Evolutionary conservation across 371 early-diverging fungal species (phyloP).

Genomic region (Rhizopus stolonifer): DNA sequence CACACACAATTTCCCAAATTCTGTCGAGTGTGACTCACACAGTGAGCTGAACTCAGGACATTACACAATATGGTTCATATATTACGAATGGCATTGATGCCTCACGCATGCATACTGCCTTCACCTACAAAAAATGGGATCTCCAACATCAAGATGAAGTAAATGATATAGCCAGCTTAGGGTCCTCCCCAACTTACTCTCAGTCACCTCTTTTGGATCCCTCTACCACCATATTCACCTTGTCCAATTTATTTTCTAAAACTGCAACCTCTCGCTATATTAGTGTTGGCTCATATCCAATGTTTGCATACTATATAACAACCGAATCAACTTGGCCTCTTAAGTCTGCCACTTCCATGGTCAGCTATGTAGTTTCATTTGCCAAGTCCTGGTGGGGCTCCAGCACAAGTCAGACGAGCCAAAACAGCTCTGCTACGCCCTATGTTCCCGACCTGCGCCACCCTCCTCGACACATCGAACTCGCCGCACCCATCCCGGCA

Average conservation of each 20-base stretch:
- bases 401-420: not conserved
- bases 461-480: conserved; percentile 50
- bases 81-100: conserved; percentile 43
- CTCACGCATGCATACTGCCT: conserved; percentile 48
- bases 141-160: conserved; percentile 53
- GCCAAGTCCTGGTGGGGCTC: conserved; percentile 63
- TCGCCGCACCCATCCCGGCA: conserved; percentile 52
- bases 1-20: too few relatives aligned
- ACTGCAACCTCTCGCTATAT: conserved; percentile 56
- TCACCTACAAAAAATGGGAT: conserved; percentile 62
- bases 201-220: conserved; percentile 17
- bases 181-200: conserved; percentile 6
- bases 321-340: conserved; percentile 52
- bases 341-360: conserved; percentile 61
- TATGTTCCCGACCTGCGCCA: conserved; percentile 41
- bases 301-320: conserved; percentile 60
- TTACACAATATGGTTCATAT: too few relatives aligned
- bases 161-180: conserved; percentile 46
- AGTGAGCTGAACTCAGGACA: too few relatives aligned
- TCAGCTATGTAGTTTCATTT: conserved; percentile 58
- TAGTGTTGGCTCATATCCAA: conserved; percentile 58
- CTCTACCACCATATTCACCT: conserved; percentile 28
- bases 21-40: too few relatives aligned
- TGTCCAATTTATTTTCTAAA: conserved; percentile 21
- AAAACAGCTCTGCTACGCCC: conserved; percentile 30